These are phyloP conservation scores for Westerdykella aurantiaca DNA, from an alignment of 2,329 filamentous ascomycete genomes.

Conservation along the genomic window DNA sequence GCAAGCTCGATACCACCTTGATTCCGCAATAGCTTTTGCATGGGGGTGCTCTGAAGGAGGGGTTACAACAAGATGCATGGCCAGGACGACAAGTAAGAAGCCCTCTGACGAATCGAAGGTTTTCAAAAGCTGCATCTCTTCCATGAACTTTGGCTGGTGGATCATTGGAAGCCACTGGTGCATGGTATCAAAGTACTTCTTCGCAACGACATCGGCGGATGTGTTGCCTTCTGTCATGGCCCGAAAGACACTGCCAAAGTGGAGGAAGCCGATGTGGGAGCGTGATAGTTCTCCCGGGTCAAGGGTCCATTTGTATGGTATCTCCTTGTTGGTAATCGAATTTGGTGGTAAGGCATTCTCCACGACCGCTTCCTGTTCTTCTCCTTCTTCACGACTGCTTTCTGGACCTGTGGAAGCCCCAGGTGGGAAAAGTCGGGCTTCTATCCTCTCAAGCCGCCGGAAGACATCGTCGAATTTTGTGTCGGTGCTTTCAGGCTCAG, in stretches of 20 bases:
- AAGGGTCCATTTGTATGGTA: slow-evolving; percentile 1
- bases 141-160: slow-evolving; percentile 2
- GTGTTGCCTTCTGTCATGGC: slow-evolving; percentile 7
- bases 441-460: slow-evolving; percentile 9
- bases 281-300: slow-evolving; percentile 6
- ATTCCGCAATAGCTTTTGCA: slow-evolving; percentile 2
- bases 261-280: slow-evolving; percentile 3
- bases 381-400: too few species aligned
- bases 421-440: slow-evolving; percentile 7
- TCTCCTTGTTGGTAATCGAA: background rate
- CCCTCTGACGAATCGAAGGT: background rate
- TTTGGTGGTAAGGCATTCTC: background rate
- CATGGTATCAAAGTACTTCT: slow-evolving; percentile 6
- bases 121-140: slow-evolving; percentile 1
- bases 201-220: slow-evolving; percentile 2
- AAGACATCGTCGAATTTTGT: slow-evolving; percentile 14
- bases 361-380: background rate
- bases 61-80: slow-evolving; percentile 13
- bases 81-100: slow-evolving; percentile 8
- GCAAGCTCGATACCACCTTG: slow-evolving; percentile 12
- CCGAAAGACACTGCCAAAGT: slow-evolving; percentile 7
- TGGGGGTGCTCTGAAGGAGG: slow-evolving; percentile 5
- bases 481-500: slow-evolving; percentile 1
- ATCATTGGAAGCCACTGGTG: slow-evolving; percentile 14
- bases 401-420: background rate